These are phyloP conservation scores for Fraxinus anomala DNA, from an alignment of 257 asterid genomes.

Conservation along the genomic window DNA sequence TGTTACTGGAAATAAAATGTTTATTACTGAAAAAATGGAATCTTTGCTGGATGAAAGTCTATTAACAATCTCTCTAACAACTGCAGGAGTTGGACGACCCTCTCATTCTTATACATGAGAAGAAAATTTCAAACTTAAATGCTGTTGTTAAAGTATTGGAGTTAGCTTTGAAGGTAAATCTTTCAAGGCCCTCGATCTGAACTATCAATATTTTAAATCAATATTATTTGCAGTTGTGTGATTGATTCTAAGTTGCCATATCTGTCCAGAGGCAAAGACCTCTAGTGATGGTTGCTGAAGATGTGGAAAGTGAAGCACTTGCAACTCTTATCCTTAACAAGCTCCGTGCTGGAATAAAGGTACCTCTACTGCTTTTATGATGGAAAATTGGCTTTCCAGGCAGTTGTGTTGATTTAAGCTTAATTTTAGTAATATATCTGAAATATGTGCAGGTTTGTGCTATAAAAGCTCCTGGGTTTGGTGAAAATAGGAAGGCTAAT, in stretches of 20 bases:
- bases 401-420: neutral
- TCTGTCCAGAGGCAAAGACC: conserved; percentile 50
- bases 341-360: conserved; percentile 66
- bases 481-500: conserved; percentile 57
- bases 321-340: conserved; percentile 60
- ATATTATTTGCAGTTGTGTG: neutral
- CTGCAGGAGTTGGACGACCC: conserved; percentile 59
- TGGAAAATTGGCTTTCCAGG: neutral
- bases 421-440: neutral
- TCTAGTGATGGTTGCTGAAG: conserved; percentile 58
- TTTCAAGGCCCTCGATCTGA: neutral
- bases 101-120: conserved; percentile 57
- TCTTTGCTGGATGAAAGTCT: neutral
- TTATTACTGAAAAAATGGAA: neutral
- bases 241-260: neutral
- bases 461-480: conserved; percentile 71
- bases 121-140: conserved; percentile 50
- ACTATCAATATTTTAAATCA: neutral
- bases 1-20: neutral
- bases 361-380: conserved; percentile 11
- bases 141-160: conserved; percentile 49
- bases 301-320: conserved; percentile 57
- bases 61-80: neutral
- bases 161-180: conserved; percentile 51
- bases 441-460: conserved; percentile 52